phyloP scores from a whole-genome alignment of 106 monocot genomes.

The Agapanthus africanus region DNA sequence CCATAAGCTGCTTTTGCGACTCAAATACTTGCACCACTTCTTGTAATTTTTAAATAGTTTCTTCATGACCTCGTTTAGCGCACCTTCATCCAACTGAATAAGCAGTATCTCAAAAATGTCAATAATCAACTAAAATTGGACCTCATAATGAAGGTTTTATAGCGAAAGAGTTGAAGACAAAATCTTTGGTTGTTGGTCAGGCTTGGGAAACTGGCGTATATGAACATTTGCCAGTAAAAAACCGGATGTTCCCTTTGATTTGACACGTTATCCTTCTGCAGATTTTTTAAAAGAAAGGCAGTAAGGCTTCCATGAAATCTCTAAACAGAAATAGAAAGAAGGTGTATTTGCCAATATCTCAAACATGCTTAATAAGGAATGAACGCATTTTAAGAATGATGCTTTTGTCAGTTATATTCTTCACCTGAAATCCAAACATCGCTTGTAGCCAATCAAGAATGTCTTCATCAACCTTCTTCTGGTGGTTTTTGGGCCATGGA shows the following conservation, averaged over 20 bases:
- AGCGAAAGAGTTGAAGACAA: neutral
- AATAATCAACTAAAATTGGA: neutral
- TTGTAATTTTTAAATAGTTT: slow-evolving; percentile 93
- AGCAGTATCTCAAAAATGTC: neutral
- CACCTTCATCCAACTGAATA: slow-evolving; percentile 76
- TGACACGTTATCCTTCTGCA: slow-evolving; percentile 92
- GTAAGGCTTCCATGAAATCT: no score
- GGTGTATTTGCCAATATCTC: no score
- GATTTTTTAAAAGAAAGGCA: no score
- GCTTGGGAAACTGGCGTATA: slow-evolving; percentile 62
- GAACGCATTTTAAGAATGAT: neutral
- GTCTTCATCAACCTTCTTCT: slow-evolving; percentile 57
- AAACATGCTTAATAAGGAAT: no score
- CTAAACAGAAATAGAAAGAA: no score
- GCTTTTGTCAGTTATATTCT: neutral
- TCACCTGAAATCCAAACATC: slow-evolving; percentile 91
- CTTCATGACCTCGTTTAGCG: slow-evolving; percentile 77
- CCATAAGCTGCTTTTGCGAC: slow-evolving; percentile 89
- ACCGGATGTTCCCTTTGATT: slow-evolving; percentile 97
- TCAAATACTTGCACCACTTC: slow-evolving; percentile 93
- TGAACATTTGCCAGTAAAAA: slow-evolving; percentile 90
- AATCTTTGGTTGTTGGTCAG: slow-evolving; percentile 89
- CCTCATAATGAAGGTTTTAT: neutral
- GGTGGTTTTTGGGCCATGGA: slow-evolving; percentile 76
- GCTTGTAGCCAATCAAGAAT: slow-evolving; percentile 85